A percentile compares a stretch with the other conserved stretches of the same genome.
These are phyloP conservation scores for Nephelium lappaceum DNA, from an alignment of 345 rosid species.

Conservation along the genomic window DNA sequence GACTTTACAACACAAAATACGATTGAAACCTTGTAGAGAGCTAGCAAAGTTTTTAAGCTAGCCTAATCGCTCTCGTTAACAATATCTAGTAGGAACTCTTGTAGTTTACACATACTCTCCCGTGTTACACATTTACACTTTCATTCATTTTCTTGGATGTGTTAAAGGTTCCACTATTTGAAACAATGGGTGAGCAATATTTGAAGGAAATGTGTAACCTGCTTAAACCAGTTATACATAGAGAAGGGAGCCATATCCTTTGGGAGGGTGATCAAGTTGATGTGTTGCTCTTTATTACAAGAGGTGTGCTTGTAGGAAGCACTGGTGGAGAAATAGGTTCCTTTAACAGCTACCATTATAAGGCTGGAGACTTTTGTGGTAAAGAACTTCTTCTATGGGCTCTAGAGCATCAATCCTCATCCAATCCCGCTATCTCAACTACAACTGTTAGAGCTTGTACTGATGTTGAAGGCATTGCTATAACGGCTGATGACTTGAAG, in stretches of 20 bases:
- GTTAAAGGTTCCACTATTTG: constrained; percentile 29
- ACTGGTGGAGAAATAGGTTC: not conserved
- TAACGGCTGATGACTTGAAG: constrained; percentile 49
- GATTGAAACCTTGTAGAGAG: too few species aligned
- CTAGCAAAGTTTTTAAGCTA: too few species aligned
- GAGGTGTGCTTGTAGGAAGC: too few species aligned
- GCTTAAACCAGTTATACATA: constrained; percentile 52
- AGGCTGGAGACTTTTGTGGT: not conserved
- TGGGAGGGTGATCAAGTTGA: constrained; percentile 56
- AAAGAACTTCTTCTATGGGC: too few species aligned
- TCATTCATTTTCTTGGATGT: not conserved
- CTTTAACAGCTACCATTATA: not conserved
- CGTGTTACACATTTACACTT: too few species aligned
- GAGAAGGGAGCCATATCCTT: constrained; percentile 42
- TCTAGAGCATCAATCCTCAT: too few species aligned
- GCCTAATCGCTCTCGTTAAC: too few species aligned
- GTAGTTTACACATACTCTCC: too few species aligned
- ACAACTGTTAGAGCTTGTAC: constrained; percentile 38
- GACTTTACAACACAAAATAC: too few species aligned
- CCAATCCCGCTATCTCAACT: constrained; percentile 38
- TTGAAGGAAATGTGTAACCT: constrained; percentile 55
- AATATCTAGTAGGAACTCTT: too few species aligned
- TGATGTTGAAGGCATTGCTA: constrained; percentile 51
- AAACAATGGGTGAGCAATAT: constrained; percentile 41
- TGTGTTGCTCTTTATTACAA: constrained; percentile 9